Evolutionary conservation across 2,329 filamentous ascomycete species (phyloP).

Genomic region (Colletotrichum chlorophyti): DNA sequence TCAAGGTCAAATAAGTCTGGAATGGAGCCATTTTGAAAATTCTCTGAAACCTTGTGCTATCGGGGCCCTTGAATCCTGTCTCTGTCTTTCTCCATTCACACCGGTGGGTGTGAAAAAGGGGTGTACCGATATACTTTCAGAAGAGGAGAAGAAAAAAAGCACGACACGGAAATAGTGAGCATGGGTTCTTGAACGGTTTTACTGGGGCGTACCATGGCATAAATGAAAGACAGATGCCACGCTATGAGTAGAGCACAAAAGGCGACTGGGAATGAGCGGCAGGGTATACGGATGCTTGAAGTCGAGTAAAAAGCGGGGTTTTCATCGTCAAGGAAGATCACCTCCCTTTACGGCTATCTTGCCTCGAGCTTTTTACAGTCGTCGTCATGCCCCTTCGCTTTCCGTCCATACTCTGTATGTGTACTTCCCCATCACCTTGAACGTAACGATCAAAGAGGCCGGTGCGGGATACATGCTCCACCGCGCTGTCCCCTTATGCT

Average conservation of each 20-base stretch:
- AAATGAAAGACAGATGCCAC: slow-evolving; percentile 11
- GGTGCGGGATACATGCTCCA: too few species aligned
- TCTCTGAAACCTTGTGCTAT: slow-evolving; percentile 15
- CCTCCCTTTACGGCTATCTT: not conserved
- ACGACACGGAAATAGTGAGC: slow-evolving; percentile 4
- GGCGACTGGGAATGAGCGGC: slow-evolving; percentile 5
- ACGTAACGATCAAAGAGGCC: not conserved
- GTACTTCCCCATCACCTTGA: not conserved
- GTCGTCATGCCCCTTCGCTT: slow-evolving; percentile 2
- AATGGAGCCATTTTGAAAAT: slow-evolving; percentile 7
- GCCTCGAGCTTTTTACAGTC: not conserved
- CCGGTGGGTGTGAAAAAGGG: not conserved
- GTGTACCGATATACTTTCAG: slow-evolving; percentile 4
- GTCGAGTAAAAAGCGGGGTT: slow-evolving; percentile 3
- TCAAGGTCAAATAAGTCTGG: too few species aligned
- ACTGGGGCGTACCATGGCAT: slow-evolving; percentile 15
- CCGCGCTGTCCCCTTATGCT: too few species aligned
- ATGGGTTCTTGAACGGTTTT: slow-evolving; percentile 17
- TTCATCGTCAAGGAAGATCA: slow-evolving; percentile 3
- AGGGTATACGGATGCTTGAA: not conserved
- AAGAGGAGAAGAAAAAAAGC: not conserved
- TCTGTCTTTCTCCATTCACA: not conserved
- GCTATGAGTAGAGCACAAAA: too few species aligned
- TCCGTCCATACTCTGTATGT: not conserved
- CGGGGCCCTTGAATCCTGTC: not conserved